phyloP scores from a whole-genome alignment of 2,329 filamentous ascomycete species.

The Emmonsiellopsis sp. region DNA sequence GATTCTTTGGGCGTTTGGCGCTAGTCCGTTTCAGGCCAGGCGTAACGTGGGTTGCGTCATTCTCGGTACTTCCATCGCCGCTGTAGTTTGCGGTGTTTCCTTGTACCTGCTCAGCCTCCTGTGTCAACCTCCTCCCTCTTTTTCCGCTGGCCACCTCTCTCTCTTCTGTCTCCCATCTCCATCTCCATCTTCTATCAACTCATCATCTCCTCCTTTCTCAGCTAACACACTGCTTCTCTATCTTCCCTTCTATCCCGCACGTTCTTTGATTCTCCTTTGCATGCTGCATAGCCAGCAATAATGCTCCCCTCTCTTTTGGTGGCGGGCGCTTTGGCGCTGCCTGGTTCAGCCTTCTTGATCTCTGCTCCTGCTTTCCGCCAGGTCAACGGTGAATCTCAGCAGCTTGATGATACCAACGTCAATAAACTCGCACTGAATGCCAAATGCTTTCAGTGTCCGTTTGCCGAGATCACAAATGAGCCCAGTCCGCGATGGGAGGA shows the following conservation, averaged over 20 bases:
- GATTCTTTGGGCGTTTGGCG: no score
- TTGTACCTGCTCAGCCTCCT: not conserved
- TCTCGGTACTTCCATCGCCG: not conserved
- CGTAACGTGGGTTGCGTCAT: not conserved
- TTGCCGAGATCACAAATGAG: conserved; percentile 23
- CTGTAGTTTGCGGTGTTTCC: not conserved
- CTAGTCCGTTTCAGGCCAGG: no score
- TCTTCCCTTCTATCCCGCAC: not conserved
- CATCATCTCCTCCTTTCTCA: not conserved
- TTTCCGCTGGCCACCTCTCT: not conserved
- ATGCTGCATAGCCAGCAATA: conserved; percentile 18
- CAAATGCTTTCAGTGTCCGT: conserved; percentile 30
- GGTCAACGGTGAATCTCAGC: not conserved
- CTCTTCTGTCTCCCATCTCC: not conserved
- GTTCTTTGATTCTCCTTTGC: not conserved
- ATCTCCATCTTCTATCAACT: not conserved
- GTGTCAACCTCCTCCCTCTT: not conserved
- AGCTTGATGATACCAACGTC: conserved; percentile 19
- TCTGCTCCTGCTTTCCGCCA: conserved; percentile 10
- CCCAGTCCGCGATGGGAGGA: conserved; percentile 25
- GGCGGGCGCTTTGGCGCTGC: conserved; percentile 24
- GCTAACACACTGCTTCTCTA: not conserved
- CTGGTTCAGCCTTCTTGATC: conserved; percentile 29
- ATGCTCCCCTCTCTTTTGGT: conserved; percentile 27
- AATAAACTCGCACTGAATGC: conserved; percentile 21